Evolutionary conservation across 495 filamentous ascomycete species (phyloP).

Genomic region (Neurospora sp.): DNA sequence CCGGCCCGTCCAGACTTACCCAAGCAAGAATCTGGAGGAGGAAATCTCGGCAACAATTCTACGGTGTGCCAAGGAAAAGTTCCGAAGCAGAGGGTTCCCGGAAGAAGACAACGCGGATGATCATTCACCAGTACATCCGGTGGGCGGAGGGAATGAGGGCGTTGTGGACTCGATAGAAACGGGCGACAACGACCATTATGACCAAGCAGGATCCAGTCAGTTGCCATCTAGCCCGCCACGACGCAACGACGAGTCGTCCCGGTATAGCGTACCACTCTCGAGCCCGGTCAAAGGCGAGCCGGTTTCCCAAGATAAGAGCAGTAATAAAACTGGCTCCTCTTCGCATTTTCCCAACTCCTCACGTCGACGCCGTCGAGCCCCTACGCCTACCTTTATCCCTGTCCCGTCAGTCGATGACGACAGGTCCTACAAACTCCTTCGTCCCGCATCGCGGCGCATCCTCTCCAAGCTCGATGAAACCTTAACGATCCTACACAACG

Average conservation of each 20-base stretch:
- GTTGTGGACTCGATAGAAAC: conserved; percentile 6
- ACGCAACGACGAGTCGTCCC: background rate
- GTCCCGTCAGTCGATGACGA: conserved; percentile 44
- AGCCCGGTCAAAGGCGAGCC: background rate
- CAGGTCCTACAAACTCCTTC: conserved; percentile 45
- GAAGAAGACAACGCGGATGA: background rate
- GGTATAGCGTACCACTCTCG: background rate
- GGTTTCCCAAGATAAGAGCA: background rate
- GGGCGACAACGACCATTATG: background rate
- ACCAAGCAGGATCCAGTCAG: background rate
- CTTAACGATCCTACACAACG: conserved; percentile 54
- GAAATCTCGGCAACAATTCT: conserved; percentile 51
- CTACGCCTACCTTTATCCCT: conserved; percentile 10
- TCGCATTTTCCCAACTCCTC: background rate
- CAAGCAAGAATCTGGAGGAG: conserved; percentile 55
- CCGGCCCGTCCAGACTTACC: conserved; percentile 1
- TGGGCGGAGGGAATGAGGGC: background rate
- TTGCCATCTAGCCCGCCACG: background rate
- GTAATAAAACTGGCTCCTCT: background rate
- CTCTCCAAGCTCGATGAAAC: conserved; percentile 55
- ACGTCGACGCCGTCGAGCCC: background rate
- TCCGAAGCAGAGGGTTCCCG: conserved; percentile 17
- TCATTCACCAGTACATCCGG: background rate
- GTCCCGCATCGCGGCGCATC: conserved; percentile 53
- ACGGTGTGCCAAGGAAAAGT: conserved; percentile 54